Base-by-base conservation (phyloP, 2,329 filamentous ascomycete species). In the Neopestalotiopsis rosae region DNA sequence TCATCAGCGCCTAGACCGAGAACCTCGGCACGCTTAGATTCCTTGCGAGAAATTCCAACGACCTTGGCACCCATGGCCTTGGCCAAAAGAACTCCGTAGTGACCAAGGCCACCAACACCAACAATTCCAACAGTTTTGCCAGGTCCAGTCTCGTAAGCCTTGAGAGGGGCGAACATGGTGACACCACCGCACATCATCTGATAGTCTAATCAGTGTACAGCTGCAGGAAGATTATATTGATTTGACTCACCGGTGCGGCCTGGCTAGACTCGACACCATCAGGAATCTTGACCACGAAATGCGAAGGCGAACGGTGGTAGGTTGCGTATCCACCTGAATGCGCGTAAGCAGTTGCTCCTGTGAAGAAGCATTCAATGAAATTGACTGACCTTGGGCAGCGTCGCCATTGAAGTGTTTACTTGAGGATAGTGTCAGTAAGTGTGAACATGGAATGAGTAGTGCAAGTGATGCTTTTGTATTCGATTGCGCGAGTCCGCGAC, bases 21-120 rank as follows among this genome's bases (percentile, higher is more conserved):
- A 1, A 85, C 86, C 74, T 89, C 87, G 1, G 79, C 79, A 62
- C 80, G 81, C 80, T 89, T 89, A 67, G 76, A 76, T 10, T 76
- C 77, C 3, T 78, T 82, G 28, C 87, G 82, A 4, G 85, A 87
- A 73, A 89, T 88, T 5, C 83, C 87, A 14, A 87, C 82, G 38
- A 89, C 84, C 30, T 89, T 86, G 42, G 86, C 87, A 14, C 86
- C 87, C 20, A 92, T 79, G 3, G 90, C 90, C 76, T 87, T 89
- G 1, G 90, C 90, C 73, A 88, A 90, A 56, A 90, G 78, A n/a
- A 92, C 77, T 2, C 88, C 90, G 72, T 91, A 88, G 78, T 92
- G 89, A 0, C 90, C 90, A 1, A 91, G 76, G 2, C 90, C 89
- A 3, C 90, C 90, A 24, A 92, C 80, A 2, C 90, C 90, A 30